Conservation (phyloP, 2,329 filamentous ascomycete species). For the Hypoxylon sp. region DNA sequence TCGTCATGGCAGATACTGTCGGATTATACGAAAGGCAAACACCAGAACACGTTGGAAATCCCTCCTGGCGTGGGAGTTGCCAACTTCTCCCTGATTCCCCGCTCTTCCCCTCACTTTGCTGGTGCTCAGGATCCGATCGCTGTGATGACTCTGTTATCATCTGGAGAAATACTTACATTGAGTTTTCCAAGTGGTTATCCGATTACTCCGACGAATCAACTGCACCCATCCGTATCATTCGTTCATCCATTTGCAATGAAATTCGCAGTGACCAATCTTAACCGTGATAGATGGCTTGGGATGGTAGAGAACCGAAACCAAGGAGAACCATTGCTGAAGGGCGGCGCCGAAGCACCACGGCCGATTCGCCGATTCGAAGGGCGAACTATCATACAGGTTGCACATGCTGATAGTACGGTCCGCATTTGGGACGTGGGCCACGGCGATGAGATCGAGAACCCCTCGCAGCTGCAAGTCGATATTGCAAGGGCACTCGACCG, state of each 20-base stretch:
- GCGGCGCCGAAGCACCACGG: conserved; percentile 79
- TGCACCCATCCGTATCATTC: conserved; percentile 88
- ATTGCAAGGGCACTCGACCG: conserved; percentile 84
- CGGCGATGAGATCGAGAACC: conserved; percentile 93
- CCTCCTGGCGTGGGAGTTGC: conserved; percentile 82
- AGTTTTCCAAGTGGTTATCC: conserved; percentile 93
- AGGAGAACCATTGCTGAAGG: conserved; percentile 81
- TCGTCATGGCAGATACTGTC: conserved; percentile 88
- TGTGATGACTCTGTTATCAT: conserved; percentile 81
- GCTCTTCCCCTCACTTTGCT: conserved; percentile 84
- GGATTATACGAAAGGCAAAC: conserved; percentile 83
- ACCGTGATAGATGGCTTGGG: conserved; percentile 86
- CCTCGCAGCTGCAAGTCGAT: conserved; percentile 84
- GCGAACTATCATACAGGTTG: conserved; percentile 85
- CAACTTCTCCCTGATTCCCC: conserved; percentile 86
- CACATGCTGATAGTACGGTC: conserved; percentile 92
- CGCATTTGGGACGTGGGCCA: conserved; percentile 93
- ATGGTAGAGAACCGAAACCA: conserved; percentile 86
- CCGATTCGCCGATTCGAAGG: conserved; percentile 82
- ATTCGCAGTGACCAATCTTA: conserved; percentile 77
- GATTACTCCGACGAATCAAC: conserved; percentile 91
- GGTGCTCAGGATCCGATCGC: conserved; percentile 93
- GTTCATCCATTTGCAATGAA: conserved; percentile 90
- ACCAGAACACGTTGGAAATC: conserved; percentile 76
- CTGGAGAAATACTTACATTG: conserved; percentile 88